Conservation (phyloP, 805 yeast genomes). For the Ogataea philodendri region DNA sequence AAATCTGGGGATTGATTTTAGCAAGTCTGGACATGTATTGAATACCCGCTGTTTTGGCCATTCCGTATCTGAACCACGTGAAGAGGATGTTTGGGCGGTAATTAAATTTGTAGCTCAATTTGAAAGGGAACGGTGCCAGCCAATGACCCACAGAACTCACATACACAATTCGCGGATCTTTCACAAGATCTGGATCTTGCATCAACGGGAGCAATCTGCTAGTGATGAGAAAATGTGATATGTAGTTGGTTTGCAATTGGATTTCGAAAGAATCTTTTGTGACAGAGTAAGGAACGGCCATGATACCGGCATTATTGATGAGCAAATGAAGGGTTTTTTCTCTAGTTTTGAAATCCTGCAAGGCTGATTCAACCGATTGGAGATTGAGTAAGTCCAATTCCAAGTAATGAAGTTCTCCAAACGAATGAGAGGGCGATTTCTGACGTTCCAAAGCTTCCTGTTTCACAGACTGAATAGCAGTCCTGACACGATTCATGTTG, state of each 20-base stretch:
- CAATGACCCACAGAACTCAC: constrained; percentile 67
- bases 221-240: constrained; percentile 72
- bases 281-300: constrained; percentile 65
- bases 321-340: constrained; percentile 59
- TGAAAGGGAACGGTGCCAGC: constrained; percentile 47
- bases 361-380: constrained; percentile 48
- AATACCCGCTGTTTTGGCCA: constrained; percentile 75
- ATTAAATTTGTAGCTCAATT: constrained; percentile 48
- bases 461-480: constrained; percentile 54
- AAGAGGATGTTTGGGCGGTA: constrained; percentile 64
- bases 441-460: constrained; percentile 47
- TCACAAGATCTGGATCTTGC: constrained; percentile 33
- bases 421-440: constrained; percentile 25
- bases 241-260: constrained; percentile 75
- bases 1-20: constrained; percentile 60
- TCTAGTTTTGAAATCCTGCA: constrained; percentile 39
- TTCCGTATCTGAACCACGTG: constrained; percentile 75
- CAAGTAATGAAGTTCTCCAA: constrained; percentile 53
- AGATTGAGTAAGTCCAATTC: constrained; percentile 55
- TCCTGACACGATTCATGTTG: constrained; percentile 50
- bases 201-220: constrained; percentile 54
- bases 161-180: constrained; percentile 55
- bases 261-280: constrained; percentile 70
- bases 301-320: constrained; percentile 76
- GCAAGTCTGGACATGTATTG: constrained; percentile 68